Evolutionary conservation across 208 protist genomes (phyloP).

Genomic region (Trypanosoma platydactyli): DNA sequence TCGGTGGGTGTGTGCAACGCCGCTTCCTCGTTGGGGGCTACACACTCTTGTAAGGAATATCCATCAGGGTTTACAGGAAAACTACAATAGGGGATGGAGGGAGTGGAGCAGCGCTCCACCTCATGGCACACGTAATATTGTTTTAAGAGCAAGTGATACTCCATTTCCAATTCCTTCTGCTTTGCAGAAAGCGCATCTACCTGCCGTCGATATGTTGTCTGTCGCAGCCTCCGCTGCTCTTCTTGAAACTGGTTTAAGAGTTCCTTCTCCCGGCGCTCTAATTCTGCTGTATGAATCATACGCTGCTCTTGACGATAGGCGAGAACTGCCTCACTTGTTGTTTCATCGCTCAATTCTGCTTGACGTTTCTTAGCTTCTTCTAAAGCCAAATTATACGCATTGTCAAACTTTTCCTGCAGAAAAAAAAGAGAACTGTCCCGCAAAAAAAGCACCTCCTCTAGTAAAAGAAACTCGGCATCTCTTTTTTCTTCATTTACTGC

Average conservation of each 20-base stretch:
- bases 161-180: not conserved
- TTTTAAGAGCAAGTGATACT: slow-evolving; percentile 1
- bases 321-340: not conserved
- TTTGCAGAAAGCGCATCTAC: not conserved
- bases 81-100: not conserved
- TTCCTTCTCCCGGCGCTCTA: not conserved
- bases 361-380: not conserved
- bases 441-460: not conserved
- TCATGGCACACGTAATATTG: not conserved
- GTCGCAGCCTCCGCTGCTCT: not conserved
- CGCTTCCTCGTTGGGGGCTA: not conserved
- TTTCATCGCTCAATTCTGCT: not conserved
- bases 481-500: too few relatives aligned
- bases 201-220: not conserved
- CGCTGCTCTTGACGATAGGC: not conserved
- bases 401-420: slow-evolving; percentile 4
- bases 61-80: not conserved
- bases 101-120: not conserved
- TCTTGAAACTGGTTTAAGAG: not conserved
- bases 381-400: slow-evolving; percentile 5
- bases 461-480: not conserved
- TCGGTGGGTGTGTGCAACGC: not conserved
- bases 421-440: not conserved
- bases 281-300: not conserved
- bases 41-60: too few relatives aligned